Evolutionary conservation across 208 protist species (phyloP).

Genomic region (Leishmania gerbilli): DNA sequence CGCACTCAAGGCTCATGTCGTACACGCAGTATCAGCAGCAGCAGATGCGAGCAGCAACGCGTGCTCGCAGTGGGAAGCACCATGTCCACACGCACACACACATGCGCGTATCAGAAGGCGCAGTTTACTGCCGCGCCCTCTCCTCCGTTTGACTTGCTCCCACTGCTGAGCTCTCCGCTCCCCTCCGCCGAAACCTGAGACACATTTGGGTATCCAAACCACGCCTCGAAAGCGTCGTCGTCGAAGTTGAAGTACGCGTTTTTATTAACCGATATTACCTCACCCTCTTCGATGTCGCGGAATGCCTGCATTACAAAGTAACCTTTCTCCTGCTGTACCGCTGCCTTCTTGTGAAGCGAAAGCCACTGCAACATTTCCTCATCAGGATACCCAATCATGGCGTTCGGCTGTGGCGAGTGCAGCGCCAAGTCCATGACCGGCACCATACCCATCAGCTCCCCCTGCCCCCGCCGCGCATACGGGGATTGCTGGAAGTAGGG

Average conservation of each 20-base stretch:
- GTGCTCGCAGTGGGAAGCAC: background rate
- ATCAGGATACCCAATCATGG: conserved; percentile 84
- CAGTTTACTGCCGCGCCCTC: background rate
- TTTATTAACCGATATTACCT: conserved; percentile 82
- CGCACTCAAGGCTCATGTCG: background rate
- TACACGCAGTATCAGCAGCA: background rate
- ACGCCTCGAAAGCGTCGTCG: conserved; percentile 81
- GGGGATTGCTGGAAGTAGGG: conserved; percentile 73
- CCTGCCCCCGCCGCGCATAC: conserved; percentile 41
- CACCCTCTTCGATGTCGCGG: conserved; percentile 77
- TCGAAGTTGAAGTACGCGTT: conserved; percentile 91
- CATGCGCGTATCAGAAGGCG: background rate
- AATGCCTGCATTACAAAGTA: conserved; percentile 91
- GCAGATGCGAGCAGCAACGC: background rate
- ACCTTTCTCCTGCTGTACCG: conserved; percentile 48
- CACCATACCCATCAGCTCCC: conserved; percentile 84
- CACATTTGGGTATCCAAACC: conserved; percentile 85
- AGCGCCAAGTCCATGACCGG: conserved; percentile 85
- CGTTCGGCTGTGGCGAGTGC: conserved; percentile 83
- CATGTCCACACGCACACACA: background rate
- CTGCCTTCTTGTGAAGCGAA: conserved; percentile 66
- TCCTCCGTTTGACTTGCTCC: conserved; percentile 7
- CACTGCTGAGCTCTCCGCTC: background rate
- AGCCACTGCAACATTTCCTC: conserved; percentile 87
- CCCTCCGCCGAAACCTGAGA: conserved; percentile 47